These are phyloP conservation scores for Kurtzmaniella quercitrusa DNA, from an alignment of 1,139 yeast genomes.

Conservation along the genomic window DNA sequence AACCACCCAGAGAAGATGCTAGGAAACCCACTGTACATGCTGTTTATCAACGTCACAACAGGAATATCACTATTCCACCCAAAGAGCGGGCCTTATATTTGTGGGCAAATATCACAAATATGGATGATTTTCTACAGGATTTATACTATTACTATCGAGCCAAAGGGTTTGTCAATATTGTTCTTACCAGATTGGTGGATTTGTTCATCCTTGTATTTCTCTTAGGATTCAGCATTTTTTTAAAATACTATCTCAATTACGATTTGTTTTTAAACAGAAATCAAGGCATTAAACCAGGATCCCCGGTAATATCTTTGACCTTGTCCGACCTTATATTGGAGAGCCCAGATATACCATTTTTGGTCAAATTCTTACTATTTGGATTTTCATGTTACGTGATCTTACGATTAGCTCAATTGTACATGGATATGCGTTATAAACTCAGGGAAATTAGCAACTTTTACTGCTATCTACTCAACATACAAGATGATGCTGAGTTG, in stretches of 20 bases:
- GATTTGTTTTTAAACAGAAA: constrained; percentile 21
- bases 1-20: constrained; percentile 3
- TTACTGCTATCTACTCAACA: constrained; percentile 61
- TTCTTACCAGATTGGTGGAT: constrained; percentile 62
- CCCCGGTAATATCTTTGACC: constrained; percentile 17
- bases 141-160: constrained; percentile 83
- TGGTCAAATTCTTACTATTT: constrained; percentile 57
- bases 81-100: constrained; percentile 85
- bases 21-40: constrained; percentile 12
- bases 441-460: constrained; percentile 63
- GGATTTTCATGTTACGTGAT: constrained; percentile 56
- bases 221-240: constrained; percentile 69
- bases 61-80: constrained; percentile 40
- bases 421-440: constrained; percentile 45
- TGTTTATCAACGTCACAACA: constrained; percentile 12
- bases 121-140: constrained; percentile 80
- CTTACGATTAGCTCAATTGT: constrained; percentile 59
- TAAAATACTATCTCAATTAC: constrained; percentile 83
- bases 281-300: constrained; percentile 27
- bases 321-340: constrained; percentile 48
- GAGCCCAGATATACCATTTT: constrained; percentile 37
- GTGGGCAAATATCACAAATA: constrained; percentile 93
- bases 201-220: constrained; percentile 73
- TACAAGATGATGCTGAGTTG: constrained; percentile 69
- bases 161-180: constrained; percentile 76